Percentiles rank a stretch among this genome's conserved stretches.
Evolutionary conservation across 2,329 filamentous ascomycete genomes (phyloP).

Genomic region (Calonectria hongkongensis): DNA sequence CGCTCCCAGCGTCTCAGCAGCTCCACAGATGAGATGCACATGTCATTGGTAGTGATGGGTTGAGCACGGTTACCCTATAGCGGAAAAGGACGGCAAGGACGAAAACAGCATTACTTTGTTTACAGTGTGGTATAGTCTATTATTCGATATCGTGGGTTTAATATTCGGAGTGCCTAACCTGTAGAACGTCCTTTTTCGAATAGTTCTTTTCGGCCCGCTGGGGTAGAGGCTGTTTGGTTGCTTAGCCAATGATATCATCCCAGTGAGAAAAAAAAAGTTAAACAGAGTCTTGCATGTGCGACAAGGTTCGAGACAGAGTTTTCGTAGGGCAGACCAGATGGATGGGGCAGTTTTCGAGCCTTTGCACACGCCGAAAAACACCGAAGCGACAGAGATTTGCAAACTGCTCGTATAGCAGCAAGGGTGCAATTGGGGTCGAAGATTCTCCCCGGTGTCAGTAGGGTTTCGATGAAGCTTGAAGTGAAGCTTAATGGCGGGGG

Average conservation of each 20-base stretch:
- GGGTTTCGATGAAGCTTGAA: background rate
- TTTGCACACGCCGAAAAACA: background rate
- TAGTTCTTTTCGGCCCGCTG: background rate
- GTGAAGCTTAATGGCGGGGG: conserved; percentile 15
- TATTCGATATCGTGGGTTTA: no score
- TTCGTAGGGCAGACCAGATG: background rate
- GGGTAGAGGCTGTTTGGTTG: background rate
- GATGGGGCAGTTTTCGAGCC: background rate
- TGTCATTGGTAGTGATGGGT: no score
- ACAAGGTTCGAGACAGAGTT: background rate
- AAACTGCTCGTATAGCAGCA: background rate
- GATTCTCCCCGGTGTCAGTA: background rate
- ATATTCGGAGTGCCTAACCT: no score
- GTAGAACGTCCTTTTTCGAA: background rate
- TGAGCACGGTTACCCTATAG: no score
- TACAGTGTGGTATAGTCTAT: no score
- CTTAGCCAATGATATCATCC: no score
- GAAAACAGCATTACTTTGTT: no score
- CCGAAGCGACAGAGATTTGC: conserved; percentile 12
- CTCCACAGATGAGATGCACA: no score
- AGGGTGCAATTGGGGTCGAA: background rate
- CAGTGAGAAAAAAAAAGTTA: background rate
- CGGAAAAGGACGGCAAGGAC: no score
- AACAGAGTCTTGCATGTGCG: background rate
- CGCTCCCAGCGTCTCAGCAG: no score